These are phyloP conservation scores for Ajuga reptans DNA, from an alignment of 305 asterid genomes.

Conservation along the genomic window DNA sequence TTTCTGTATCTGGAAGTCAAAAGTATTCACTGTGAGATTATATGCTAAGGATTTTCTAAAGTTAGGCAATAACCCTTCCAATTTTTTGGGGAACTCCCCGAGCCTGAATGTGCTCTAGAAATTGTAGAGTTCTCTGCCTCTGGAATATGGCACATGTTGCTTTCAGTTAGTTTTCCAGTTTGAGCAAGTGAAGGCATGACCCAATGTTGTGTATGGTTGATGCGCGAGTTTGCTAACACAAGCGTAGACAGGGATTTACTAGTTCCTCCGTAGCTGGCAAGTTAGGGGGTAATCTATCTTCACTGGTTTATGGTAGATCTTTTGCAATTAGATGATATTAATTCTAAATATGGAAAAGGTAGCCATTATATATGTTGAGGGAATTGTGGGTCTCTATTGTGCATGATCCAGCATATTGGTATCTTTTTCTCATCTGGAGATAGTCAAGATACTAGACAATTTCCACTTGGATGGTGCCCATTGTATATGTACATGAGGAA, in stretches of 20 bases:
- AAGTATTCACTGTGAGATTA: not conserved
- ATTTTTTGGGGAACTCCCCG: not conserved
- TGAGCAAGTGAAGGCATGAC: slow-evolving; percentile 7
- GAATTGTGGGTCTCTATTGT: too few relatives aligned
- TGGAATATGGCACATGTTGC: not conserved
- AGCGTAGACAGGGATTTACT: not conserved
- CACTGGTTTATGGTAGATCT: not conserved
- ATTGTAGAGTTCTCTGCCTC: not conserved
- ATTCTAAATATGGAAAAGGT: not conserved
- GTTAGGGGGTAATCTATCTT: not conserved
- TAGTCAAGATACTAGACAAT: too few relatives aligned
- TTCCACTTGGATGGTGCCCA: not conserved
- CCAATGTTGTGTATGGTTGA: not conserved
- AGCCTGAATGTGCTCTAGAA: not conserved
- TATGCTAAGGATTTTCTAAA: slow-evolving; percentile 1
- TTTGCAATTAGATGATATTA: not conserved
- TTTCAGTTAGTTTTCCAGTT: not conserved
- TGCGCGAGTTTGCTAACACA: not conserved
- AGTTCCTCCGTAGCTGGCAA: not conserved
- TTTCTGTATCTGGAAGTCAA: not conserved
- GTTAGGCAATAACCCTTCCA: not conserved
- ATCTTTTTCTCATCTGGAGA: too few relatives aligned
- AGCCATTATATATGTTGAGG: too few relatives aligned
- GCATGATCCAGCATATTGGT: too few relatives aligned
- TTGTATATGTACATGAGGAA: not conserved